These are phyloP conservation scores for Carpinus viminea DNA, from an alignment of 306 rosid species.

Conservation along the genomic window DNA sequence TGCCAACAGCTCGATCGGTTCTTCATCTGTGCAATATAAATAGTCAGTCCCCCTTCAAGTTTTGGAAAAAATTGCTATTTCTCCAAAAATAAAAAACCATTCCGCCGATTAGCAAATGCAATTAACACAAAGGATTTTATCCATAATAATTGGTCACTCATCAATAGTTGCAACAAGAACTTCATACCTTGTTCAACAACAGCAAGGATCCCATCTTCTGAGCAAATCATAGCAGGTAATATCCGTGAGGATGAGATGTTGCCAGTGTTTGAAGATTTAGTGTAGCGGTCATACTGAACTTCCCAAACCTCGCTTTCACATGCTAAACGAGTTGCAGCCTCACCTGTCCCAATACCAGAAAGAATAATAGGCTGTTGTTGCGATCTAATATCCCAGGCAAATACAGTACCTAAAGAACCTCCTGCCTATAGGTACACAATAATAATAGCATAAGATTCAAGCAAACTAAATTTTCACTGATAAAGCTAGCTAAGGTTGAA, in stretches of 20 bases:
- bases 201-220: conserved; percentile 91
- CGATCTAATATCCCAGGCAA: conserved; percentile 97
- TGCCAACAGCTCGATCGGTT: conserved; percentile 71
- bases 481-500: background rate
- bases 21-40: conserved; percentile 54
- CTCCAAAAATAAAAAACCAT: background rate
- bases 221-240: conserved; percentile 83
- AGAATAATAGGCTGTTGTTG: conserved; percentile 83
- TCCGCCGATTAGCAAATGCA: background rate
- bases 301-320: conserved; percentile 99
- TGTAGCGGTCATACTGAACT: conserved; percentile 75
- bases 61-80: background rate
- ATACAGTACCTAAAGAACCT: conserved; percentile 85
- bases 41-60: conserved; percentile 3
- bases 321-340: conserved; percentile 41
- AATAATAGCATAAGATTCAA: conserved; percentile 10
- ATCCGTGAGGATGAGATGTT: conserved; percentile 67
- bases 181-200: conserved; percentile 75
- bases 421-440: conserved; percentile 58
- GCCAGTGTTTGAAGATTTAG: conserved; percentile 47
- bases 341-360: conserved; percentile 63
- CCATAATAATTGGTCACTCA: conserved; percentile 10
- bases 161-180: conserved; percentile 15
- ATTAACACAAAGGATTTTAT: conserved; percentile 11
- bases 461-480: background rate